A percentile compares a stretch with the other conserved stretches of the same genome.
These are phyloP conservation scores for Pseudoscleropodium purum DNA, from an alignment of 225 moss, liverwort and hornwort genomes.

Conservation along the genomic window DNA sequence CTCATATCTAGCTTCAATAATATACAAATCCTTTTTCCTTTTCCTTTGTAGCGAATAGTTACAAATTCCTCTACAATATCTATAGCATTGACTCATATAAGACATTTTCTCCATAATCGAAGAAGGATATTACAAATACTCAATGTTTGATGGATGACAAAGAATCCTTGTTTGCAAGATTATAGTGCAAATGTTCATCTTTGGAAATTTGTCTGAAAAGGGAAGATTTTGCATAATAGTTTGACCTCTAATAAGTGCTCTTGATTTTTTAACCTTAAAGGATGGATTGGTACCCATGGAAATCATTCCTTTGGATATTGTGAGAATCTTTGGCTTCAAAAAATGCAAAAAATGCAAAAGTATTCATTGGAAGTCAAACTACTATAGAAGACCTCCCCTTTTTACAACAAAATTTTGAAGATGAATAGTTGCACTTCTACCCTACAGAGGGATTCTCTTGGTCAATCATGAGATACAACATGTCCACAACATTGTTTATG, in stretches of 20 bases:
- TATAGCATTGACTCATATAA: neutral
- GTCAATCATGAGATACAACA: too few species aligned
- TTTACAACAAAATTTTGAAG: too few species aligned
- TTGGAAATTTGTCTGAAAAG: neutral
- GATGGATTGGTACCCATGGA: too few species aligned
- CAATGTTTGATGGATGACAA: neutral
- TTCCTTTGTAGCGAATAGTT: neutral
- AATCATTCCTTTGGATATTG: too few species aligned
- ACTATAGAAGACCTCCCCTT: too few species aligned
- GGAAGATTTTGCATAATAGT: neutral
- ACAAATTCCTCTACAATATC: neutral
- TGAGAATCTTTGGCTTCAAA: too few species aligned
- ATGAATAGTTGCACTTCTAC: too few species aligned
- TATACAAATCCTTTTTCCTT: neutral
- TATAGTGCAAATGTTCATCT: neutral
- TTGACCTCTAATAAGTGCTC: neutral
- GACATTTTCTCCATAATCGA: neutral
- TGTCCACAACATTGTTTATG: too few species aligned
- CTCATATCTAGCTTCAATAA: accelerated
- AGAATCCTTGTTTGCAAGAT: neutral
- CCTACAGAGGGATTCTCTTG: too few species aligned
- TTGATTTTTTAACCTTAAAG: neutral
- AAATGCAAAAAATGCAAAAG: too few species aligned
- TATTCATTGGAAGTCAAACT: too few species aligned
- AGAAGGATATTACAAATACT: accelerated